Evolutionary conservation across 2,329 filamentous ascomycete genomes (phyloP).

Genomic region (Ascochyta clinopodiicola): DNA sequence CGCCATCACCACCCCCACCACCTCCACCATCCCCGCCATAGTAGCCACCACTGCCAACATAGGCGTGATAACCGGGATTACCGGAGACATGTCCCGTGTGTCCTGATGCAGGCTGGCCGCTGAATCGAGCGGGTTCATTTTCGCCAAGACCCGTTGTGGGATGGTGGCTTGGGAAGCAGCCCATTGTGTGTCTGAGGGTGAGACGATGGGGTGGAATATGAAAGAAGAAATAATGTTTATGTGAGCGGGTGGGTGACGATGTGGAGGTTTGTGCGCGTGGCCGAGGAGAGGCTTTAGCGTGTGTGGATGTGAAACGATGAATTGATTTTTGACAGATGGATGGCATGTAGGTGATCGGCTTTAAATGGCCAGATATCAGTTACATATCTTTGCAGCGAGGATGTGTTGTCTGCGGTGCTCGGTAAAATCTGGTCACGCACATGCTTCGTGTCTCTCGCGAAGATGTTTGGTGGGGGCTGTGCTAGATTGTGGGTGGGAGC

Average conservation of each 20-base stretch:
- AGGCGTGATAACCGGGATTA: background rate
- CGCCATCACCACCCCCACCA: background rate
- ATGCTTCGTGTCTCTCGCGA: background rate
- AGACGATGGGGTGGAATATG: background rate
- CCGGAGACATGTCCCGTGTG: background rate
- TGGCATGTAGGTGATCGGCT: background rate
- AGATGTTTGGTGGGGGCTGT: conserved; percentile 12
- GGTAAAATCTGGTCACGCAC: background rate
- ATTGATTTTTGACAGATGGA: background rate
- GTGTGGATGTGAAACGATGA: background rate
- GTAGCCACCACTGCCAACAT: background rate
- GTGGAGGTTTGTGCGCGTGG: background rate
- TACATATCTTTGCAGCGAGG: background rate
- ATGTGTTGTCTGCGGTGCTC: background rate
- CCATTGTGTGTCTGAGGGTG: background rate
- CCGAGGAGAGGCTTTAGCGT: background rate
- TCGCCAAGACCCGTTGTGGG: background rate
- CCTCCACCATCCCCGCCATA: background rate
- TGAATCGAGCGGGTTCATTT: conserved; percentile 2
- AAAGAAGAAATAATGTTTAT: background rate
- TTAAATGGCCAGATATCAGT: background rate
- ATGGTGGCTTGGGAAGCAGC: conserved; percentile 10
- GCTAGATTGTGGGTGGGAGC: background rate
- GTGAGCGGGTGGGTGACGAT: no score
- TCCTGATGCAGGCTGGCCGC: conserved; percentile 4